Conservation (phyloP, 164 flowering plant species). For the Brasenia schreberi region DNA sequence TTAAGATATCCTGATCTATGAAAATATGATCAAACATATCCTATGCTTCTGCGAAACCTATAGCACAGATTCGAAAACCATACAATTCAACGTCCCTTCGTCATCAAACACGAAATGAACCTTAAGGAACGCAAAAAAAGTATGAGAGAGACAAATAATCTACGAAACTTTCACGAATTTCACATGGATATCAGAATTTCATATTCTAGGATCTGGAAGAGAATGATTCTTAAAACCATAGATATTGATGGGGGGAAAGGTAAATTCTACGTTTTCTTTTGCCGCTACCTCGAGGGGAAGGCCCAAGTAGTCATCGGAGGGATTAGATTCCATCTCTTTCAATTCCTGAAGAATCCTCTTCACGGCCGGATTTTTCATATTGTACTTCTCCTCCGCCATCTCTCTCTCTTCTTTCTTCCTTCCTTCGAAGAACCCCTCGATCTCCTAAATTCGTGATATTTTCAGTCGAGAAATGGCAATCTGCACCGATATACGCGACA, state of each 20-base stretch:
- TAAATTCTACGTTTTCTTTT: not conserved
- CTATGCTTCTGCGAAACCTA: too few species aligned
- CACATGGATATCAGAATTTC: not conserved
- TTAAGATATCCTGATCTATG: too few species aligned
- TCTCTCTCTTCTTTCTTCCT: not conserved
- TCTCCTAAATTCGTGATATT: not conserved
- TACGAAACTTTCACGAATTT: not conserved
- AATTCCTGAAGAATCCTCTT: slow-evolving; percentile 94
- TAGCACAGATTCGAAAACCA: not conserved
- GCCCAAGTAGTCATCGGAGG: slow-evolving; percentile 91
- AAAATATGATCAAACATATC: too few species aligned
- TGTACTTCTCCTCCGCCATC: slow-evolving; percentile 56
- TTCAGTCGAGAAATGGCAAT: not conserved
- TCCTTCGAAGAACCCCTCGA: not conserved
- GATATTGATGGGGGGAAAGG: not conserved
- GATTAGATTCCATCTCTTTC: slow-evolving; percentile 92
- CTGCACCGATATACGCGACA: too few species aligned
- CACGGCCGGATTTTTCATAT: slow-evolving; percentile 87
- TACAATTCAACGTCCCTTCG: not conserved
- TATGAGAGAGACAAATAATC: not conserved
- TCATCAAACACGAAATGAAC: not conserved
- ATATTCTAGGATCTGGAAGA: not conserved
- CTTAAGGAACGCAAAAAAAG: not conserved
- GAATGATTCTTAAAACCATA: not conserved
- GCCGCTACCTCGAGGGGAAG: slow-evolving; percentile 80